A percentile compares a stretch with the other conserved stretches of the same genome.
phyloP scores from a whole-genome alignment of 768 basidiomycete species.

The Pleurotus ostreatus region DNA sequence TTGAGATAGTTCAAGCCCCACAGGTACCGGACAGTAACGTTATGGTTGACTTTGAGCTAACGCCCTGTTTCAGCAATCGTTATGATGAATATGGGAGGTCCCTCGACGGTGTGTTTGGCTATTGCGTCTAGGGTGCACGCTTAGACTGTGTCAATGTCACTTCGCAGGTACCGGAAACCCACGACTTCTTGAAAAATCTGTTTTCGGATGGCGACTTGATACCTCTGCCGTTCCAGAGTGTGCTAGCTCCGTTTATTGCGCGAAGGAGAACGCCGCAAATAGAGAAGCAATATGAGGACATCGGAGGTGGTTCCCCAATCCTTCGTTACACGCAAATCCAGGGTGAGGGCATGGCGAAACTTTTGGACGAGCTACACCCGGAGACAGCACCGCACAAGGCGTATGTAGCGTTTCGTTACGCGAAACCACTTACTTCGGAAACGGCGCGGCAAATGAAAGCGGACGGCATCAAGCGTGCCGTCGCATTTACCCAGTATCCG shows the following conservation, averaged over 20 bases:
- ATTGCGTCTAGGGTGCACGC: not conserved
- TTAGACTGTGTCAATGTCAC: not conserved
- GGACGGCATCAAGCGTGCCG: conserved; percentile 88
- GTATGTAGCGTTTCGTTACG: conserved; percentile 96
- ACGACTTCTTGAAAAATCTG: conserved; percentile 87
- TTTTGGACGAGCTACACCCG: conserved; percentile 94
- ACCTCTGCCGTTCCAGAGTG: conserved; percentile 86
- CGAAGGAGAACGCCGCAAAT: conserved; percentile 86
- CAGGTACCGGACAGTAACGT: conserved; percentile 38
- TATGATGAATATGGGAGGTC: conserved; percentile 99
- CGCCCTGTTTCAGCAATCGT: conserved; percentile 60
- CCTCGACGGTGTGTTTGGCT: conserved; percentile 65
- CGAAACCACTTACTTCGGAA: conserved; percentile 80
- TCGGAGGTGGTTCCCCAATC: conserved; percentile 97
- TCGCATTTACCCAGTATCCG: conserved; percentile 98
- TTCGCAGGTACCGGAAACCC: conserved; percentile 81
- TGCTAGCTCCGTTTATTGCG: conserved; percentile 87
- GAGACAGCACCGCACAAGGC: conserved; percentile 91
- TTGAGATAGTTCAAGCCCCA: conserved; percentile 40
- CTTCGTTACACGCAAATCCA: conserved; percentile 84
- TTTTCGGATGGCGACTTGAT: conserved; percentile 94
- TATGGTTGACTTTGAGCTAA: conserved; percentile 10
- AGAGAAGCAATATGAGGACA: conserved; percentile 89
- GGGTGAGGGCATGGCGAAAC: conserved; percentile 82
- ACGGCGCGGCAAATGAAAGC: conserved; percentile 79